Conservation (phyloP, 1,284 basidiomycete genomes). For the Cryptococcus jaspeensis region DNA sequence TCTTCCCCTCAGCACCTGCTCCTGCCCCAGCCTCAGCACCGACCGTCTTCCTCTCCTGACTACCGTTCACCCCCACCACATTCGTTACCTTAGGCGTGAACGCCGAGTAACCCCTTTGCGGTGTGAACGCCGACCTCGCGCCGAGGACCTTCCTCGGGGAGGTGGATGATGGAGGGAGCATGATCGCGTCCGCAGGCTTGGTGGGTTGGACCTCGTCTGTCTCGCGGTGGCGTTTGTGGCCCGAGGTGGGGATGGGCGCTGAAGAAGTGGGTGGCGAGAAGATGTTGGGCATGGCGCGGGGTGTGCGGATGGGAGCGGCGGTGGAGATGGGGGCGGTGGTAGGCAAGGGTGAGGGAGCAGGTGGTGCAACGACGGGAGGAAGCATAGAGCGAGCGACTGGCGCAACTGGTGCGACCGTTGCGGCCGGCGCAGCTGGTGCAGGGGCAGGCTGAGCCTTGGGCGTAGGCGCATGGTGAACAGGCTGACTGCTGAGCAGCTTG, state of each 20-base stretch:
- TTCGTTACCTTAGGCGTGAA: background rate
- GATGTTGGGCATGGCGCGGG: slow-evolving; percentile 11
- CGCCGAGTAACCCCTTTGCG: slow-evolving; percentile 10
- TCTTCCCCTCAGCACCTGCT: background rate
- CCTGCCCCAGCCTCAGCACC: background rate
- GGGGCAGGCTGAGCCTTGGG: background rate
- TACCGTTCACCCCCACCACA: background rate
- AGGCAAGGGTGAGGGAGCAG: background rate
- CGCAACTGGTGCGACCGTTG: background rate
- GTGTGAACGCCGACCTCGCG: slow-evolving; percentile 12
- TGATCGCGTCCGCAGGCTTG: slow-evolving; percentile 25
- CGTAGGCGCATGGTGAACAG: background rate
- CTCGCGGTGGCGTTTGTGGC: slow-evolving; percentile 24
- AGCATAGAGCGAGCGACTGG: background rate
- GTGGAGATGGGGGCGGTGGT: slow-evolving; percentile 2
- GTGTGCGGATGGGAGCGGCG: slow-evolving; percentile 7
- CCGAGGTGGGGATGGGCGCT: slow-evolving; percentile 2
- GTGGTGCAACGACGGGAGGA: background rate
- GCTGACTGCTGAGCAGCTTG: slow-evolving; percentile 20
- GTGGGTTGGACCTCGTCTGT: slow-evolving; percentile 10
- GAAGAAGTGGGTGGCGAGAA: slow-evolving; percentile 9
- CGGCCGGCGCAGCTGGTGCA: background rate
- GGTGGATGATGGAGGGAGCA: slow-evolving; percentile 15
- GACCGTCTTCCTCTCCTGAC: background rate
- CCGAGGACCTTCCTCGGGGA: slow-evolving; percentile 4